Evolutionary conservation across 1,284 basidiomycete genomes (phyloP).

Genomic region (Mycosarcoma maydis): DNA sequence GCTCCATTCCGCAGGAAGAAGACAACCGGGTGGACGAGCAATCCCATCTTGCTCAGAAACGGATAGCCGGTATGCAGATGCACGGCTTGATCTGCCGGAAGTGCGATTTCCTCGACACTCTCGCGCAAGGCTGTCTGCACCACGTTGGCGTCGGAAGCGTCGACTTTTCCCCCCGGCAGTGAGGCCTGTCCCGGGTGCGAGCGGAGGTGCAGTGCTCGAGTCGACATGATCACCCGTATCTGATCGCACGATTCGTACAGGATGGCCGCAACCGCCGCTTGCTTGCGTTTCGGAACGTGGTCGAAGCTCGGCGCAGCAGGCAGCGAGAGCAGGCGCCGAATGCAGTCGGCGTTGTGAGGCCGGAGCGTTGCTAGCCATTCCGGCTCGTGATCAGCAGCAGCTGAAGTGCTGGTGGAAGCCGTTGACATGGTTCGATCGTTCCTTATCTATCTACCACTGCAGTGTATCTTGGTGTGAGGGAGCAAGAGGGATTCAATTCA

Average conservation of each 20-base stretch:
- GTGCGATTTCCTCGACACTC: slow-evolving; percentile 42
- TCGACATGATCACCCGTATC: slow-evolving; percentile 46
- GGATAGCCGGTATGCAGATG: slow-evolving; percentile 44
- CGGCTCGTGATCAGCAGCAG: too few species aligned
- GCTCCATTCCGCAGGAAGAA: slow-evolving; percentile 29
- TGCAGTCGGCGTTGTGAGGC: slow-evolving; percentile 13
- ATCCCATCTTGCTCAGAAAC: slow-evolving; percentile 44
- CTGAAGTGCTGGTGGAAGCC: too few species aligned
- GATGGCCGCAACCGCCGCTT: slow-evolving; percentile 47
- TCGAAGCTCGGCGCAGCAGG: slow-evolving; percentile 20
- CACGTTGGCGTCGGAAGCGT: slow-evolving; percentile 20
- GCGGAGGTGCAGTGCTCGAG: slow-evolving; percentile 46
- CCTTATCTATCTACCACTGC: too few species aligned
- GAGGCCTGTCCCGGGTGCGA: slow-evolving; percentile 52
- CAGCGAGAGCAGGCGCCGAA: slow-evolving; percentile 17
- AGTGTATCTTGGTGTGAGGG: too few species aligned
- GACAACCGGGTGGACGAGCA: slow-evolving; percentile 50
- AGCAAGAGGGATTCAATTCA: too few species aligned
- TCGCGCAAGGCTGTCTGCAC: slow-evolving; percentile 46
- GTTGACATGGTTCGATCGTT: too few species aligned
- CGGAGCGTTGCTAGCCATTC: slow-evolving; percentile 17
- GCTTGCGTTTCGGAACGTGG: slow-evolving; percentile 31
- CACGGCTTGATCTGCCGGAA: slow-evolving; percentile 10
- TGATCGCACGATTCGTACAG: slow-evolving; percentile 26
- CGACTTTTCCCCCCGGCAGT: slow-evolving; percentile 50